Evolutionary conservation across 2,329 filamentous ascomycete species (phyloP).

Genomic region (Chrysosporium keratinophilum): DNA sequence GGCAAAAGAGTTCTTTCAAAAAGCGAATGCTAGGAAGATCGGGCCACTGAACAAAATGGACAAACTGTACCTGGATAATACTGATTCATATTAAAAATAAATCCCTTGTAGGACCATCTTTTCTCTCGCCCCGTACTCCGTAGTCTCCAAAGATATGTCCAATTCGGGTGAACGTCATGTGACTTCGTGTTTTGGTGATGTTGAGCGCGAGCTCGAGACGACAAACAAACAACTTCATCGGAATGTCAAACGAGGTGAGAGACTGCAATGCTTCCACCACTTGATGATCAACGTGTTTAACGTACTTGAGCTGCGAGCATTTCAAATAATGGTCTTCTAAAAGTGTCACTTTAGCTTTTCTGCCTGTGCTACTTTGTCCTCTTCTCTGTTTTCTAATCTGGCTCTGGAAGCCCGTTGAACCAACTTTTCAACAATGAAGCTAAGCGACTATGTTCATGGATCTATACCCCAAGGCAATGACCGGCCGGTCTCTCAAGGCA

Average conservation of each 20-base stretch:
- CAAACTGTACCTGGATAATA: constrained; percentile 21
- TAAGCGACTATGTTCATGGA: constrained; percentile 34
- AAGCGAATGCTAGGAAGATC: constrained; percentile 25
- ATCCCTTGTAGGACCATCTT: too few species aligned
- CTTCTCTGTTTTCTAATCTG: background rate
- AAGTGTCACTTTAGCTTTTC: background rate
- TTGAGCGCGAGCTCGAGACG: background rate
- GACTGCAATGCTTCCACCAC: background rate
- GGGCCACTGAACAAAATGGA: constrained; percentile 25
- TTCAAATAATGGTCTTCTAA: background rate
- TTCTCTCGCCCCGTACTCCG: background rate
- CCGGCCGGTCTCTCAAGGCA: constrained; percentile 24
- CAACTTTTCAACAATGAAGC: constrained; percentile 24
- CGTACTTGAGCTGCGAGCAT: background rate
- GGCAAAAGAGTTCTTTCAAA: constrained; percentile 28
- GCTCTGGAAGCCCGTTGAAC: background rate
- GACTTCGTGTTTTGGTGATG: constrained; percentile 3
- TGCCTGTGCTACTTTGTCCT: background rate
- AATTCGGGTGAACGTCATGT: background rate
- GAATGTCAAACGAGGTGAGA: background rate
- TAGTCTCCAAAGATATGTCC: background rate
- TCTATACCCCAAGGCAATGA: constrained; percentile 9
- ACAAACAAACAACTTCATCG: background rate
- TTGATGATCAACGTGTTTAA: background rate
- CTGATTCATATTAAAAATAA: background rate